These are phyloP conservation scores for Fonsecaea erecta DNA, from an alignment of 2,329 filamentous ascomycete species.

Conservation along the genomic window DNA sequence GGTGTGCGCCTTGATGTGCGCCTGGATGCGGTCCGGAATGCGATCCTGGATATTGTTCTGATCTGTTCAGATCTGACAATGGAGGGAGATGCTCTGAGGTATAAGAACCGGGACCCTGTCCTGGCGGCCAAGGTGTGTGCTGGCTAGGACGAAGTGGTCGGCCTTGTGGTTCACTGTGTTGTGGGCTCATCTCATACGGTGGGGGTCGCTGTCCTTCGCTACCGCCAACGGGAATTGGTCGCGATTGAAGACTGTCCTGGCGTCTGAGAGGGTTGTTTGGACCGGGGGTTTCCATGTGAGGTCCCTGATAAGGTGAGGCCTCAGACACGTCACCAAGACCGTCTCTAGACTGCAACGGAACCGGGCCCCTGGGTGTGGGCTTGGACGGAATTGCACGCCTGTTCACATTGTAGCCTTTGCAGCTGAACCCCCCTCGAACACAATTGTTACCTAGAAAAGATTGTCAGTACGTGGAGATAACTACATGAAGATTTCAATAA, in stretches of 20 bases:
- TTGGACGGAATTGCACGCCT: conserved; percentile 75
- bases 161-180: conserved; percentile 37
- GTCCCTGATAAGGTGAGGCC: conserved; percentile 19
- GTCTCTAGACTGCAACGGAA: conserved; percentile 85
- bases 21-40: too few species aligned
- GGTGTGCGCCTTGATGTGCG: too few species aligned
- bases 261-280: conserved; percentile 37
- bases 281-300: conserved; percentile 21
- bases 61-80: conserved; percentile 32
- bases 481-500: neutral
- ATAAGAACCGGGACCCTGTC: conserved; percentile 30
- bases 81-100: conserved; percentile 33
- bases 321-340: conserved; percentile 49
- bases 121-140: conserved; percentile 30
- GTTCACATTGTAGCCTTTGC: conserved; percentile 80
- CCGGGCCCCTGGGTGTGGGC: conserved; percentile 68
- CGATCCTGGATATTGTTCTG: conserved; percentile 25
- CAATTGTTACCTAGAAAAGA: conserved; percentile 76
- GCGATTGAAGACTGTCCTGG: conserved; percentile 51
- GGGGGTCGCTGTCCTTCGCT: conserved; percentile 49
- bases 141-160: conserved; percentile 31
- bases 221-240: conserved; percentile 41
- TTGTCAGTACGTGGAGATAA: neutral
- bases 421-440: conserved; percentile 84
- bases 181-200: conserved; percentile 50